phyloP scores from a whole-genome alignment of 352 stramenopile genomes.

The Chrysophaeum taylorii region DNA sequence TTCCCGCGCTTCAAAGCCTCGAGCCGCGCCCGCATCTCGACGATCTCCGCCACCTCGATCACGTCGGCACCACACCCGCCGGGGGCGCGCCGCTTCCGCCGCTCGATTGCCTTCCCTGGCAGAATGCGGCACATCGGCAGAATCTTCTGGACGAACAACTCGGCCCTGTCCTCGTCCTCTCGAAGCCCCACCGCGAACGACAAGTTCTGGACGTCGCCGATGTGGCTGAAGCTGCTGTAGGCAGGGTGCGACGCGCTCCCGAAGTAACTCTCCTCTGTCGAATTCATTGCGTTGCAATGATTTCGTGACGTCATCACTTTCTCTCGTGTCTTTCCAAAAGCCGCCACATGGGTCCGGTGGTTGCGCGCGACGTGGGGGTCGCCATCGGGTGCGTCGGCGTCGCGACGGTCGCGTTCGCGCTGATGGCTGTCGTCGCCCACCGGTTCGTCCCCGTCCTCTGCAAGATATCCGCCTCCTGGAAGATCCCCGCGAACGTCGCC shows the following conservation, averaged over 20 bases:
- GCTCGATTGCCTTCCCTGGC: background rate
- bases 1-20: background rate
- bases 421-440: background rate
- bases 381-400: too few relatives aligned
- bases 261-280: too few relatives aligned
- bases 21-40: background rate
- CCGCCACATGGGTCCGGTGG: too few relatives aligned
- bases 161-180: background rate
- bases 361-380: too few relatives aligned
- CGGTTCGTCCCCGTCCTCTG: conserved; percentile 10
- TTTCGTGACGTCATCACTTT: too few relatives aligned
- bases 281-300: too few relatives aligned
- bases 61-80: background rate
- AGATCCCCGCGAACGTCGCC: conserved; percentile 23
- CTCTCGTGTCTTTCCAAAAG: too few relatives aligned
- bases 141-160: background rate
- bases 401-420: too few relatives aligned
- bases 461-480: background rate
- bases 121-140: background rate
- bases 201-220: background rate
- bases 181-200: background rate
- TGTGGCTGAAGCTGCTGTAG: conserved; percentile 4
- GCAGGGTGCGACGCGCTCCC: too few relatives aligned
- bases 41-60: conserved; percentile 6
- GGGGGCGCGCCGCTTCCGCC: background rate